phyloP scores from a whole-genome alignment of 2,329 filamentous ascomycete species.

The Aureobasidium sp. region DNA sequence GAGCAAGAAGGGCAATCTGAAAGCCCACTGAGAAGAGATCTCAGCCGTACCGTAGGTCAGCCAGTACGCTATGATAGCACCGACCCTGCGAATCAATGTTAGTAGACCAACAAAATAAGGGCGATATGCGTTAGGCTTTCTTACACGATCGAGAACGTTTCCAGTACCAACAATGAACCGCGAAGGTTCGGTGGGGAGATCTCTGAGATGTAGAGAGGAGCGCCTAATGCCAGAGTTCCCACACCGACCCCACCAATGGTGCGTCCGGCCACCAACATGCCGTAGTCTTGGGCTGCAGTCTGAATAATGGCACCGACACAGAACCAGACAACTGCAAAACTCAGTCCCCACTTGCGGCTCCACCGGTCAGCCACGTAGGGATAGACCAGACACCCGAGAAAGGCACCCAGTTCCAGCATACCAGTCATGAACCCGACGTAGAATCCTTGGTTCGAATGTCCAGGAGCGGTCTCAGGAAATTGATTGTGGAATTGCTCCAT shows the following conservation, averaged over 20 bases:
- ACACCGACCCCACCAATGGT: slow-evolving; percentile 38
- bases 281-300: slow-evolving; percentile 43
- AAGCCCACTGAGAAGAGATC: slow-evolving; percentile 40
- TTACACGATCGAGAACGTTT: slow-evolving; percentile 37
- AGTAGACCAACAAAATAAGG: too few relatives aligned
- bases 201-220: slow-evolving; percentile 40
- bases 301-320: slow-evolving; percentile 46
- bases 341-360: slow-evolving; percentile 46
- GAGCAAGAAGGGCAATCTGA: slow-evolving; percentile 41
- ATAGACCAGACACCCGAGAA: slow-evolving; percentile 38
- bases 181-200: slow-evolving; percentile 33
- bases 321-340: slow-evolving; percentile 46
- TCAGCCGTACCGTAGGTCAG: slow-evolving; percentile 45
- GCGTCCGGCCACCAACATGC: slow-evolving; percentile 45
- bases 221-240: slow-evolving; percentile 32
- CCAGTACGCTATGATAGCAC: slow-evolving; percentile 48
- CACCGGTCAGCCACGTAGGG: slow-evolving; percentile 47
- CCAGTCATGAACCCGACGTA: slow-evolving; percentile 44
- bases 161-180: slow-evolving; percentile 39
- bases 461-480: slow-evolving; percentile 28
- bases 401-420: slow-evolving; percentile 48
- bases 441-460: slow-evolving; percentile 36
- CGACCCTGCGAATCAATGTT: slow-evolving; percentile 19
- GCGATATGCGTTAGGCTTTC: too few relatives aligned
- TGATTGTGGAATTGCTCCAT: slow-evolving; percentile 45